Base-by-base conservation (phyloP, 371 early-diverging fungal genomes). In the Mortierella sp. region DNA sequence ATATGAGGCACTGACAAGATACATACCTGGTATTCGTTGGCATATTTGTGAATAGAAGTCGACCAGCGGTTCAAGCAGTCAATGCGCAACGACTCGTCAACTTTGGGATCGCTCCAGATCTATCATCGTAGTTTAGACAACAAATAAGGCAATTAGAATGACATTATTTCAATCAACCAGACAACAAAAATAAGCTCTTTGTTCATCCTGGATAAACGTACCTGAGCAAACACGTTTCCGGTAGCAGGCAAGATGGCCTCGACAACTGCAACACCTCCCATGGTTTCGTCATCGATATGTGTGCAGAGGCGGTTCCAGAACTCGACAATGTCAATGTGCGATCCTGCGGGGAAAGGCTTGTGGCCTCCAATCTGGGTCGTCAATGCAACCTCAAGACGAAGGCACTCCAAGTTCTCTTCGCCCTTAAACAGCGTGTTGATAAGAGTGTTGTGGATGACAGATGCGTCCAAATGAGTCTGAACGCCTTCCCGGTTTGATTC, bases 401-500 rank as follows among this genome's bases (percentile, higher is more conserved):
- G 90, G 72, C 93, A 93, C 38, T 93, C 89, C 70, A 91, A 76
- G 54, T 91, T 90, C 14, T 88, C 81, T 74, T 93, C 93, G 13
- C 88, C 90, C 26, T 84, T 80, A 80, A 88, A 92, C 14, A 91
- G 90, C 78, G 88, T 92, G 50, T 86, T 72, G 19, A 91, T 83
- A n/a, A 93, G 72, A 2, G 88, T 88, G 45, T 74, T 76, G 60
- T 90, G 92, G 28, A 92, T 73, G 3, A 34, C 54, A 6, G 44
- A 24, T 0, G 73, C 45, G 45, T 87, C 77, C 9, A 82, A 50
- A 78, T 75, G 77, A 72, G 52, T 74, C 79, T 80, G 78, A 68
- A 75, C 57, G 16, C 82, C 87, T 7, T 81, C 79, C 38, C 75
- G 70, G 74, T 75, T 77, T 42, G 63, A 70, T 76, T 72, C 84